Percentiles rank a stretch among this genome's conserved stretches.
Evolutionary conservation across 2,329 filamentous ascomycete genomes (phyloP).

Genomic region (Monilinia polystroma): DNA sequence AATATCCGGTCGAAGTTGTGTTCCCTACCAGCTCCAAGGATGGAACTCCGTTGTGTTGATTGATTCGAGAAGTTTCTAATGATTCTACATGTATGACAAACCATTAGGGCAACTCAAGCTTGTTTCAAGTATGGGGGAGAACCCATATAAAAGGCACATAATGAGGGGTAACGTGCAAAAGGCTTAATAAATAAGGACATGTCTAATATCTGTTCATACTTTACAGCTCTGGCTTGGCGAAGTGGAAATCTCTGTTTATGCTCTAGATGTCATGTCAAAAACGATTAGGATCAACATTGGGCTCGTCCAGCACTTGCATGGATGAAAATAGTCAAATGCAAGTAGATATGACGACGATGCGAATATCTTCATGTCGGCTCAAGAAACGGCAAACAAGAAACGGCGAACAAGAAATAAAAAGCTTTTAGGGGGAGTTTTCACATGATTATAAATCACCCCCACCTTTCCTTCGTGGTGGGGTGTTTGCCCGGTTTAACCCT

Average conservation of each 20-base stretch:
- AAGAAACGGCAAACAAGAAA: constrained; percentile 10
- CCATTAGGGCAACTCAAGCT: background rate
- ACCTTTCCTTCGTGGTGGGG: constrained; percentile 2
- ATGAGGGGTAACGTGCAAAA: constrained; percentile 4
- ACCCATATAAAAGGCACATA: background rate
- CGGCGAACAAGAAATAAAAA: no score
- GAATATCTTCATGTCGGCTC: constrained; percentile 16
- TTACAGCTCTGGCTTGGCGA: background rate
- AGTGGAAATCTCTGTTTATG: background rate
- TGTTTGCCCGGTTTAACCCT: background rate
- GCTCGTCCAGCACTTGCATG: background rate
- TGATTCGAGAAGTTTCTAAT: background rate
- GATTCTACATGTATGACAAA: constrained; percentile 19
- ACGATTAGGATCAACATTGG: constrained; percentile 2
- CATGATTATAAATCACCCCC: no score
- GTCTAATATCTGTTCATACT: background rate
- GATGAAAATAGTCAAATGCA: background rate
- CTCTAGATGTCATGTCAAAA: background rate
- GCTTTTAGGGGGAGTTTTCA: background rate
- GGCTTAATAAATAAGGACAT: background rate
- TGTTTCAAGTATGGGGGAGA: constrained; percentile 8
- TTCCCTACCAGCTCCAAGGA: background rate
- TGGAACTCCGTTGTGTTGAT: background rate
- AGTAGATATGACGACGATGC: constrained; percentile 5
- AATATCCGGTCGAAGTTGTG: constrained; percentile 8